These are phyloP conservation scores for Secale cereale DNA, from an alignment of 176 grass and related monocot species.

Conservation along the genomic window DNA sequence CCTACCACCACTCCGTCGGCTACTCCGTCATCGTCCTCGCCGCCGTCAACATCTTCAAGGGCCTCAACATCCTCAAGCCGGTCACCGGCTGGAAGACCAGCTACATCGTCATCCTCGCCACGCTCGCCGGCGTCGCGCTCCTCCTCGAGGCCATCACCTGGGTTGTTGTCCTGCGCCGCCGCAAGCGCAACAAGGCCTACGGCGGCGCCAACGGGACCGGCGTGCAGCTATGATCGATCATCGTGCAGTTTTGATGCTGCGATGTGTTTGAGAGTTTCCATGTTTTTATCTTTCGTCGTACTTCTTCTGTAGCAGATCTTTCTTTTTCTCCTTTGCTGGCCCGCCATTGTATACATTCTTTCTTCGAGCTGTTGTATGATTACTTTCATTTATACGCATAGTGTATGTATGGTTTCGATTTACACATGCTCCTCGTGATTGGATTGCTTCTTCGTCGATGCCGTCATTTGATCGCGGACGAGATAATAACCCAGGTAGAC, in stretches of 20 bases:
- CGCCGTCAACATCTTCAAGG: conserved; percentile 87
- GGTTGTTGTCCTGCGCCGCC: conserved; percentile 54
- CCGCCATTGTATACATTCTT: conserved; percentile 32
- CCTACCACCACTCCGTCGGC: conserved; percentile 75
- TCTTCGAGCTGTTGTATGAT: conserved; percentile 16
- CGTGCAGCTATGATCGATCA: conserved; percentile 20
- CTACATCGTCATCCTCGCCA: conserved; percentile 69
- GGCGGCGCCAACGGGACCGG: conserved; percentile 30
- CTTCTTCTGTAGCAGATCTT: neutral
- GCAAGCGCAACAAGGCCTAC: conserved; percentile 29
- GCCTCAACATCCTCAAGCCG: conserved; percentile 72
- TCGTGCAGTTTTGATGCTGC: conserved; percentile 35
- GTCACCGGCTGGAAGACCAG: conserved; percentile 58
- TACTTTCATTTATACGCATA: conserved; percentile 27
- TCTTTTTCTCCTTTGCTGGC: neutral
- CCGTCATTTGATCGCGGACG: neutral
- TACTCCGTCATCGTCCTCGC: conserved; percentile 62
- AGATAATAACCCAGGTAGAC: neutral
- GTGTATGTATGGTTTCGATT: conserved; percentile 22
- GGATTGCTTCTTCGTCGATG: neutral
- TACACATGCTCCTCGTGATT: neutral
- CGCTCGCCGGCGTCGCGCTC: conserved; percentile 49
- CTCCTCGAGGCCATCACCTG: conserved; percentile 75
- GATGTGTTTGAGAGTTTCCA: conserved; percentile 17
- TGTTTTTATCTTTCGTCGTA: neutral